Evolutionary conservation across 768 basidiomycete genomes (phyloP), one percentile per base, ranked within the genome.

Genomic region (Baorangia bicolor): DNA sequence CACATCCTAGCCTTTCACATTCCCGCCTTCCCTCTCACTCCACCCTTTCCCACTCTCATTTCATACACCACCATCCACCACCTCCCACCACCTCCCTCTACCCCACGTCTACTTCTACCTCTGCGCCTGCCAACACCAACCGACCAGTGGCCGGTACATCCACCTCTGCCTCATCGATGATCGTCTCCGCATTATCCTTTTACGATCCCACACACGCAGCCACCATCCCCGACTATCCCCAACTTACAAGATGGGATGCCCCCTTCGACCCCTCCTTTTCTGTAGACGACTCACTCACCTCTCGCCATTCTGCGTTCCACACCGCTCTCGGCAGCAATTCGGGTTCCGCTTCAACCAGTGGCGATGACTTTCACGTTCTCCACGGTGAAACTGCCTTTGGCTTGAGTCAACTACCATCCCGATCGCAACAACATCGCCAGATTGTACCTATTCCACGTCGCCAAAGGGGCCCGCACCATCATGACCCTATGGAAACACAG

Each of bases 141-240:
- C 55, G 14, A 14, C 33, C 53, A 21, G n/a, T 42, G 13, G 33
- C 62, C 31, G 20, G 16, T 10, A 10, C 63, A 18, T 5, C 58
- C 12, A 14, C 61, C 2, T 33, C 59, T 31, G 11, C 52, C 5
- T 23, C 60, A 7, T 53, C 63, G 38, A 84, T 85, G 84, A 84
- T 85, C 58, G 79, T 80, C 35, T 76, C 83, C 16, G 73, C 75
- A 0, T 74, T 81, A 10, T 76, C 81, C 8, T 82, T 82, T 61
- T 85, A 83, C 64, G 81, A 81, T 51, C 73, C 81, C 6, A 70
- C 78, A 20, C 71, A 73, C 4, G 62, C 69, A n/a, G 62, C 65
- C 21, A 51, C 69, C 63, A 69, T 57, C 48, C 66, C 56, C 2
- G 73, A 78, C 49, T 82, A 81, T 62, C 77, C 78, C 48, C 73